Conservation (phyloP, 129 eudicot species). For the Centella asiatica region DNA sequence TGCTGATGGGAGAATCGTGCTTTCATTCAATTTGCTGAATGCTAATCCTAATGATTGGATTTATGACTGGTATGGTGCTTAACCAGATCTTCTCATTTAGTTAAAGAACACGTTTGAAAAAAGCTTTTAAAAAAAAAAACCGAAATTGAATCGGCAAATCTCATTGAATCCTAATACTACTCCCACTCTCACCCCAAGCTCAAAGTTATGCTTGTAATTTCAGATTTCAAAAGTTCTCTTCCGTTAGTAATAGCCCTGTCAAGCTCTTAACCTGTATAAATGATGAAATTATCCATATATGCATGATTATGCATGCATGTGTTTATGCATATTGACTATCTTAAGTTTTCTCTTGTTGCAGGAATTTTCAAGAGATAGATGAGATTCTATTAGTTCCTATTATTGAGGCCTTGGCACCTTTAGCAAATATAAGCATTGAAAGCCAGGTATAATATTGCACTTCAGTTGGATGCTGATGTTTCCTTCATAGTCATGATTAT, state of each 20-base stretch:
- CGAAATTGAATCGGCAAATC: no score
- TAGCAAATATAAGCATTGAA: constrained; percentile 80
- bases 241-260: neutral
- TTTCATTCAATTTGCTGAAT: constrained; percentile 89
- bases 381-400: constrained; percentile 63
- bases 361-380: constrained; percentile 80
- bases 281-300: neutral
- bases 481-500: no score
- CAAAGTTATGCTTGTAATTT: neutral
- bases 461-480: no score
- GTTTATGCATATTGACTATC: neutral
- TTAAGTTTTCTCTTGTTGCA: constrained; percentile 23
- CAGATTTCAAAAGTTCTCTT: neutral
- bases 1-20: constrained; percentile 85
- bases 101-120: neutral
- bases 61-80: constrained; percentile 65
- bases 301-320: neutral
- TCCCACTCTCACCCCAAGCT: neutral
- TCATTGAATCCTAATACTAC: no score
- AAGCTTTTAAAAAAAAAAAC: no score
- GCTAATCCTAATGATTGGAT: constrained; percentile 87
- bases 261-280: neutral
- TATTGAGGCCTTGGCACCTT: constrained; percentile 56
- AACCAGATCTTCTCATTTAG: neutral
- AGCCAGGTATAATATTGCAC: constrained; percentile 99